These are phyloP conservation scores for Coffea eugenioides DNA, from an alignment of 257 asterid genomes.

Conservation along the genomic window DNA sequence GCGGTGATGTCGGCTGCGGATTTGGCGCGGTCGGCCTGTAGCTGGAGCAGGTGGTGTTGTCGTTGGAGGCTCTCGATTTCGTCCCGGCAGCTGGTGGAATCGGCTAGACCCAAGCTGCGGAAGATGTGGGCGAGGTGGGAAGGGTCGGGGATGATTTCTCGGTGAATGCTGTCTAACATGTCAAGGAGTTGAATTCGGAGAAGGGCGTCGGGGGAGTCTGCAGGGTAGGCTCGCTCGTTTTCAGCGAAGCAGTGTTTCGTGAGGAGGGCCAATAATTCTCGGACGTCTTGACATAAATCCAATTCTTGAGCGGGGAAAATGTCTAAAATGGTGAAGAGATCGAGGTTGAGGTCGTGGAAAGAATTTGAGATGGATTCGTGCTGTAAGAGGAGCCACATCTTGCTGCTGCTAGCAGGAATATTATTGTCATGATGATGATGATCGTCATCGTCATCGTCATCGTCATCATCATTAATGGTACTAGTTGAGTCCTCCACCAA, in stretches of 20 bases:
- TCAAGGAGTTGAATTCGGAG: slow-evolving; percentile 53
- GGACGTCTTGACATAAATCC: slow-evolving; percentile 55
- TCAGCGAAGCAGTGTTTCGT: slow-evolving; percentile 59
- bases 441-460: too few relatives aligned
- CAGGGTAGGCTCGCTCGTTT: slow-evolving; percentile 20
- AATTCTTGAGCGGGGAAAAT: slow-evolving; percentile 65
- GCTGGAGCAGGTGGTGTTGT: slow-evolving; percentile 37
- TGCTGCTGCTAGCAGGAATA: slow-evolving; percentile 27
- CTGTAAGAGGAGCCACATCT: slow-evolving; percentile 79
- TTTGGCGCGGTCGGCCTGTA: slow-evolving; percentile 50
- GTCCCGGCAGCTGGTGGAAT: slow-evolving; percentile 52
- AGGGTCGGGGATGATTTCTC: slow-evolving; percentile 65
- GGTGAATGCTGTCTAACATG: slow-evolving; percentile 60
- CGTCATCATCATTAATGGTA: too few relatives aligned
- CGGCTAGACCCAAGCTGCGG: slow-evolving; percentile 43
- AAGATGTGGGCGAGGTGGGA: slow-evolving; percentile 49
- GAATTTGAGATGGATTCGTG: slow-evolving; percentile 41
- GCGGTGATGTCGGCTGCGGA: slow-evolving; percentile 56
- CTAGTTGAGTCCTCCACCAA: slow-evolving; percentile 45
- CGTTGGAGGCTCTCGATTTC: slow-evolving; percentile 81
- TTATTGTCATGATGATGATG: too few relatives aligned
- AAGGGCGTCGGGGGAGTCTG: slow-evolving; percentile 39
- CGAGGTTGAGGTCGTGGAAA: slow-evolving; percentile 56
- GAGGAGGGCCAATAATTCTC: slow-evolving; percentile 57
- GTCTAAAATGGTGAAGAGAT: slow-evolving; percentile 73